Evolutionary conservation across 352 stramenopile genomes (phyloP).

Genomic region (Phytophthora nicotianae): DNA sequence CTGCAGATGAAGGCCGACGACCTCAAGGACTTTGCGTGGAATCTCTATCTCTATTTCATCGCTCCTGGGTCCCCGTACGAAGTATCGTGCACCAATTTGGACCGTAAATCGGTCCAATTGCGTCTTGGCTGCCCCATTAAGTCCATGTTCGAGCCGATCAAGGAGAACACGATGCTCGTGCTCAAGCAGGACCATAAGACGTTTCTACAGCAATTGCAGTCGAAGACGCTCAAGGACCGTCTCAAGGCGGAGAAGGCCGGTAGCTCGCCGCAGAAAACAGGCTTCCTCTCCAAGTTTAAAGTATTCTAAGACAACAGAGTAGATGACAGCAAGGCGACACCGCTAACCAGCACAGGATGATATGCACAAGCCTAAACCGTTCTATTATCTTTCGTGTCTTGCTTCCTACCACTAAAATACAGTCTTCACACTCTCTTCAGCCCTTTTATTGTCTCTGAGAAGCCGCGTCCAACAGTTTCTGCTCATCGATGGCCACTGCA

Average conservation of each 20-base stretch:
- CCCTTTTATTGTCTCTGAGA: slow-evolving; percentile 20
- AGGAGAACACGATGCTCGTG: slow-evolving; percentile 86
- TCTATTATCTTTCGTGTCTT: slow-evolving; percentile 18
- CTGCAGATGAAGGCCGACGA: slow-evolving; percentile 70
- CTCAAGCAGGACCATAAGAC: slow-evolving; percentile 86
- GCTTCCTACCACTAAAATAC: slow-evolving; percentile 29
- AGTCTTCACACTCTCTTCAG: slow-evolving; percentile 1
- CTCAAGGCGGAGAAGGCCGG: slow-evolving; percentile 66
- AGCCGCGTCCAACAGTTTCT: slow-evolving; percentile 35
- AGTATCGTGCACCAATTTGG: slow-evolving; percentile 83
- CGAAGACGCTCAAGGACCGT: slow-evolving; percentile 78
- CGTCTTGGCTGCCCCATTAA: slow-evolving; percentile 80
- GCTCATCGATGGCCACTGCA: slow-evolving; percentile 54
- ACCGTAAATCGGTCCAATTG: slow-evolving; percentile 82
- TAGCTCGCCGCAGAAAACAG: slow-evolving; percentile 44
- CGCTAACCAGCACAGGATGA: slow-evolving; percentile 1
- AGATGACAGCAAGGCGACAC: slow-evolving; percentile 6
- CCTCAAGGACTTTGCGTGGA: slow-evolving; percentile 83
- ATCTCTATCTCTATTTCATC: slow-evolving; percentile 86
- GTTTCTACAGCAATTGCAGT: slow-evolving; percentile 71
- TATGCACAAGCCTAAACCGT: slow-evolving; percentile 28
- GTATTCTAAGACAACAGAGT: slow-evolving; percentile 46
- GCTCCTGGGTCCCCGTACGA: slow-evolving; percentile 74
- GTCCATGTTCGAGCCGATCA: slow-evolving; percentile 86
- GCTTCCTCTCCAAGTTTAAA: slow-evolving; percentile 81